phyloP scores from a whole-genome alignment of 805 yeast genomes.

The Candida alai region DNA sequence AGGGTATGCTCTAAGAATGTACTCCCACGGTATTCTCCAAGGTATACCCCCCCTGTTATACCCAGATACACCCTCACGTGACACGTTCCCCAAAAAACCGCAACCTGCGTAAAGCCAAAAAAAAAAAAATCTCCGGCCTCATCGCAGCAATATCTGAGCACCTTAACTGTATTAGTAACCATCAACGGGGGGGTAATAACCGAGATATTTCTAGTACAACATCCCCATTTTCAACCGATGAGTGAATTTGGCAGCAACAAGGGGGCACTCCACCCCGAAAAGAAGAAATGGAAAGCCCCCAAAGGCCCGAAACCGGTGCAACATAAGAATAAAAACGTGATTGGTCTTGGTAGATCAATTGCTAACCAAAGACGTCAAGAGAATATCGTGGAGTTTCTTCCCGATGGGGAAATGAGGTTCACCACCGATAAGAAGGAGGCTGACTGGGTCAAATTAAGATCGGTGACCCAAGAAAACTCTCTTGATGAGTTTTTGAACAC shows the following conservation, averaged over 20 bases:
- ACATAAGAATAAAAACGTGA: slow-evolving; percentile 75
- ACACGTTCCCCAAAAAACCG: too few species aligned
- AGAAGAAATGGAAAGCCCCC: slow-evolving; percentile 80
- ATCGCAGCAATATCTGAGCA: too few species aligned
- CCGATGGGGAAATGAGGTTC: slow-evolving; percentile 87
- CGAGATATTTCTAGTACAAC: too few species aligned
- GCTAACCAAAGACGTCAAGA: slow-evolving; percentile 69
- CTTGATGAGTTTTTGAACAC: slow-evolving; percentile 92
- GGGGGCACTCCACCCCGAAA: slow-evolving; percentile 42
- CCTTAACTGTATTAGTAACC: too few species aligned
- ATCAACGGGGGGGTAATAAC: too few species aligned
- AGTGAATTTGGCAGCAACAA: slow-evolving; percentile 22
- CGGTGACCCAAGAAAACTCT: slow-evolving; percentile 92
- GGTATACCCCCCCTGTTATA: too few species aligned
- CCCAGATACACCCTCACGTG: too few species aligned
- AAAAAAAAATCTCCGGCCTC: too few species aligned
- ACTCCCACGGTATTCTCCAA: too few species aligned
- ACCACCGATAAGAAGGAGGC: slow-evolving; percentile 84
- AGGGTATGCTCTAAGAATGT: too few species aligned
- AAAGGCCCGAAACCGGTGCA: slow-evolving; percentile 90
- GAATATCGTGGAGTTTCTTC: slow-evolving; percentile 65
- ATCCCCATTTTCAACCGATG: too few species aligned
- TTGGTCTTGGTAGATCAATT: slow-evolving; percentile 83
- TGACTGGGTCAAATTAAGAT: slow-evolving; percentile 83
- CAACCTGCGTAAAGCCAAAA: too few species aligned